Base-by-base conservation (phyloP, 306 rosid species). In the Argentina anserina region DNA sequence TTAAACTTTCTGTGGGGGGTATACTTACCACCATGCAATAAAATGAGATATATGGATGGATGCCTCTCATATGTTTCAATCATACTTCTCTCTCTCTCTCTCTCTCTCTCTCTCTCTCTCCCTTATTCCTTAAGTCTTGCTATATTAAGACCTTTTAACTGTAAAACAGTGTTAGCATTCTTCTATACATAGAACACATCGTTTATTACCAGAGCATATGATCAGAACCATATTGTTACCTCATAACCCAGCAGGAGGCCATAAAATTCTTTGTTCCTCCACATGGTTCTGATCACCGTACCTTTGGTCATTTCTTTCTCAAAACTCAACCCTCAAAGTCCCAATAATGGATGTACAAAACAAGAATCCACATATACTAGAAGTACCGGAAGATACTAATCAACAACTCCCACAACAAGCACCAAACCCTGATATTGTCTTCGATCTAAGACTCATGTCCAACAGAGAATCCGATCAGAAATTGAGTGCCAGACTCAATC, bases 91-190 rank as follows among this genome's bases (percentile, higher is more conserved):
- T 60, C 73, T 73, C 74, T 40, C 71, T 79, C 74, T 77, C 55
- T 71, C 75, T 70, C 75, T 75, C 80, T 52, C 76, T 72, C 71
- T 45, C 63, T 45, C 50, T n/a, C 50, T 5, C 42, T 50, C 76
- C 84, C 85, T 79, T 84, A 72, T 69, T 81, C 79, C 80, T 79
- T 61, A 73, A 86, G 86, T 72, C 81, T 73, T 80, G 80, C 85
- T 77, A 67, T 86, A 90, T 84, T 86, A 86, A 76, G 96, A 85
- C 96, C 82, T 80, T 84, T 81, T 84, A 94, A 90, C 97, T 87
- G 82, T 74, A 86, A 85, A 82, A 81, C 75, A 86, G 83, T 79
- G 86, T 59, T 68, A 64, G 77, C 69, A 78, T 56, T 64, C 76
- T 79, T 76, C 84, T 76, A 82, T 74, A 47, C 74, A 85, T 77